Evolutionary conservation across 2,329 filamentous ascomycete genomes (phyloP).

Genomic region (Stylonectria norvegica): DNA sequence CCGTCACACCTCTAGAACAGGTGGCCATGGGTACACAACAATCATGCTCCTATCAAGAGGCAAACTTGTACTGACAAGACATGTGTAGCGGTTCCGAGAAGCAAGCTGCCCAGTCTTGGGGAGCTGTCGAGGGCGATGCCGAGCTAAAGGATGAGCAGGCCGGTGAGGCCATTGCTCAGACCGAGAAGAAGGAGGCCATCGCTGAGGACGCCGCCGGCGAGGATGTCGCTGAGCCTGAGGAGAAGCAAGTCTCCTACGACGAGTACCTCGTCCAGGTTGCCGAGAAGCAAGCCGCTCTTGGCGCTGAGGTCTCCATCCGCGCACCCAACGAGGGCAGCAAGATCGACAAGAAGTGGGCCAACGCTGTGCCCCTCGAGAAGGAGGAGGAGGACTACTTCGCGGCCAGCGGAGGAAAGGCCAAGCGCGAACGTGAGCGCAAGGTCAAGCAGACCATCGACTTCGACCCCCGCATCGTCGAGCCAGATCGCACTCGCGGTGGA

Average conservation of each 20-base stretch:
- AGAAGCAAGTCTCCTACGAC: slow-evolving; percentile 85
- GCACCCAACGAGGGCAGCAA: slow-evolving; percentile 90
- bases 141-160: slow-evolving; percentile 90
- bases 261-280: slow-evolving; percentile 75
- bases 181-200: slow-evolving; percentile 71
- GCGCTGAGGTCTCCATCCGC: slow-evolving; percentile 65
- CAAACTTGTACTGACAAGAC: slow-evolving; percentile 19
- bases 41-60: neutral
- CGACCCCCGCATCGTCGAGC: slow-evolving; percentile 77
- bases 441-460: slow-evolving; percentile 87
- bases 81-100: slow-evolving; percentile 70
- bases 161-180: slow-evolving; percentile 82
- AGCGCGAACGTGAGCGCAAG: slow-evolving; percentile 86
- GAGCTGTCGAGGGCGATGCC: slow-evolving; percentile 73
- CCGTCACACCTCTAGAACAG: slow-evolving; percentile 47
- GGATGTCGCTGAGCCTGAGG: slow-evolving; percentile 63
- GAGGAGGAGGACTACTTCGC: slow-evolving; percentile 77
- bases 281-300: slow-evolving; percentile 73
- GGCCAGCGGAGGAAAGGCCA: slow-evolving; percentile 69
- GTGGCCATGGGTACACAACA: slow-evolving; percentile 43
- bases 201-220: slow-evolving; percentile 47
- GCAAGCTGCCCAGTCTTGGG: slow-evolving; percentile 88
- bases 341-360: slow-evolving; percentile 87
- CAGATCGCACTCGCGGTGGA: slow-evolving; percentile 51
- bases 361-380: slow-evolving; percentile 69